phyloP scores from a whole-genome alignment of 345 rosid species.

The Turritis glabra region DNA sequence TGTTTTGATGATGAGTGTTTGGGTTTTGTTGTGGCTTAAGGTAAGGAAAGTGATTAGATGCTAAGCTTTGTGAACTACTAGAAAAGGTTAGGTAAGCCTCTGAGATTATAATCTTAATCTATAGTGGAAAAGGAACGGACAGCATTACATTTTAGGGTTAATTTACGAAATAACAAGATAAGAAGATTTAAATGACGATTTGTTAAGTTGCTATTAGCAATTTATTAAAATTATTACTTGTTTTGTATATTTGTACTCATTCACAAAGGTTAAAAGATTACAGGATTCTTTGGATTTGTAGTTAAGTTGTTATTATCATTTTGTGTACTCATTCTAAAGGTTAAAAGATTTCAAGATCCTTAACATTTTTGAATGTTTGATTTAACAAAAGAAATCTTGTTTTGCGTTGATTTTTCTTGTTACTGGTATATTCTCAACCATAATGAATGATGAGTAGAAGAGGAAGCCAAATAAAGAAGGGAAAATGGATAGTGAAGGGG shows the following conservation, averaged over 20 bases:
- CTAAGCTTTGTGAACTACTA: background rate
- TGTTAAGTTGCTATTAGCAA: background rate
- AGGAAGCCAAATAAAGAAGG: slow-evolving; percentile 3
- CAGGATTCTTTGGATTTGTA: background rate
- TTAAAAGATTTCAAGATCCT: background rate
- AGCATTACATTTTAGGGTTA: background rate
- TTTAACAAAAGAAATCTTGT: background rate
- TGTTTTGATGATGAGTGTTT: background rate
- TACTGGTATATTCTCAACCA: slow-evolving; percentile 21
- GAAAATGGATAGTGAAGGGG: slow-evolving; percentile 32
- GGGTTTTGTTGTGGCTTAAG: background rate
- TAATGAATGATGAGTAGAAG: slow-evolving; percentile 31
- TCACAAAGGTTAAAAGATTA: background rate
- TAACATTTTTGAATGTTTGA: background rate
- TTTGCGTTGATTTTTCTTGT: background rate
- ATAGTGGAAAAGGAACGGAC: background rate
- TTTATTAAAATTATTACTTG: background rate
- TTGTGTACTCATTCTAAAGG: background rate
- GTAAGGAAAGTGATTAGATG: background rate
- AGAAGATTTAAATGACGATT: background rate
- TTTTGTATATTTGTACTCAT: background rate
- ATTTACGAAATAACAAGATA: background rate
- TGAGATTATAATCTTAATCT: background rate
- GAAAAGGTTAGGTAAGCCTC: background rate
- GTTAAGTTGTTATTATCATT: background rate